phyloP scores from a whole-genome alignment of 768 basidiomycete genomes.

The Pleurotus tuber-regium region DNA sequence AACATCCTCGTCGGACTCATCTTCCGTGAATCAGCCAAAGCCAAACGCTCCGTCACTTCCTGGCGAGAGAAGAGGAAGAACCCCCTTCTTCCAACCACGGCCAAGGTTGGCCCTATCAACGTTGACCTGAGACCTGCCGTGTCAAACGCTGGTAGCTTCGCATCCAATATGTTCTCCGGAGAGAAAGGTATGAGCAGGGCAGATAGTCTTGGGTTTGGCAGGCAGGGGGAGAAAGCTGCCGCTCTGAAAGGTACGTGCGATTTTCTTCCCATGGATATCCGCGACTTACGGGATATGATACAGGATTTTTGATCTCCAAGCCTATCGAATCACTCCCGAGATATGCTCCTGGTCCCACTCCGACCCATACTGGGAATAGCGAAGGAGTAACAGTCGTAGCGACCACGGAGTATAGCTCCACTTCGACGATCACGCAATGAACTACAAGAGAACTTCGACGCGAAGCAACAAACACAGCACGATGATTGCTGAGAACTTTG shows the following conservation, averaged over 20 bases:
- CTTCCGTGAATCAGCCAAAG: slow-evolving; percentile 68
- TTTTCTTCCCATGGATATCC: too few relatives aligned
- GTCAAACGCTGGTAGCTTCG: slow-evolving; percentile 21
- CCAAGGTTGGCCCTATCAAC: slow-evolving; percentile 32
- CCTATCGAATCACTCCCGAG: slow-evolving; percentile 58
- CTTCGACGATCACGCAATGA: background rate
- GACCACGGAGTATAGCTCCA: slow-evolving; percentile 4
- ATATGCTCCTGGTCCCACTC: slow-evolving; percentile 39
- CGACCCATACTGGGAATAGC: slow-evolving; percentile 9
- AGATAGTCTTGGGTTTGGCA: slow-evolving; percentile 71
- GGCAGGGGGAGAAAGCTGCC: slow-evolving; percentile 78
- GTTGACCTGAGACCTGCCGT: slow-evolving; percentile 27
- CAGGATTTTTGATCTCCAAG: slow-evolving; percentile 56
- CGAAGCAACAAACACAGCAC: background rate
- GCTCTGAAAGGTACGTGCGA: slow-evolving; percentile 57
- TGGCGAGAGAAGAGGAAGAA: slow-evolving; percentile 63
- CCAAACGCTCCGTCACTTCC: slow-evolving; percentile 61
- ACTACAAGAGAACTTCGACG: background rate
- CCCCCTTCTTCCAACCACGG: slow-evolving; percentile 48
- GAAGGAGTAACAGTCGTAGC: slow-evolving; percentile 8
- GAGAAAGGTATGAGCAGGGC: slow-evolving; percentile 11
- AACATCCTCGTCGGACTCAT: slow-evolving; percentile 82
- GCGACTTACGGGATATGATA: too few relatives aligned
- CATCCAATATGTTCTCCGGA: slow-evolving; percentile 10
- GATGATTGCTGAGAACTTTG: too few relatives aligned